These are phyloP conservation scores for Suhomyces ambrosiae DNA, from an alignment of 1,139 yeast species.

Conservation along the genomic window DNA sequence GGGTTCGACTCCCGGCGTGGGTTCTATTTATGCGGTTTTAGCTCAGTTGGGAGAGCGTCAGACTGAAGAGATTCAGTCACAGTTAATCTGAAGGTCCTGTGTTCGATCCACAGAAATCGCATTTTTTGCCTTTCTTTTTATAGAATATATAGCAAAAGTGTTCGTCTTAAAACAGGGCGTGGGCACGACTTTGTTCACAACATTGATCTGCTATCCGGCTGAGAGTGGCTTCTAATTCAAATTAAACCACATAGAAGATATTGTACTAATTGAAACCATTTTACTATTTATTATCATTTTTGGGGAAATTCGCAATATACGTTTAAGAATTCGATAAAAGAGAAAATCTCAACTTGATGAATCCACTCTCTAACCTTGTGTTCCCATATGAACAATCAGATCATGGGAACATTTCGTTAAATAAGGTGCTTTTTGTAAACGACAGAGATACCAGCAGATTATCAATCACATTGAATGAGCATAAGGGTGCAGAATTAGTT, in stretches of 20 bases:
- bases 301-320: background rate
- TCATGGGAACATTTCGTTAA: slow-evolving; percentile 22
- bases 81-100: slow-evolving; percentile 57
- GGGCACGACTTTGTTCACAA: background rate
- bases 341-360: slow-evolving; percentile 1
- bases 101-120: slow-evolving; percentile 52
- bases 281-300: background rate
- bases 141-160: background rate
- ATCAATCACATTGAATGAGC: slow-evolving; percentile 22
- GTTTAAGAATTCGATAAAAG: too few relatives aligned
- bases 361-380: slow-evolving; percentile 18
- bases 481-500: slow-evolving; percentile 21
- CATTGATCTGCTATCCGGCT: too few relatives aligned
- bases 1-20: slow-evolving; percentile 23
- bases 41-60: slow-evolving; percentile 94
- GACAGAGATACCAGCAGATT: slow-evolving; percentile 24
- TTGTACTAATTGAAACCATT: too few relatives aligned
- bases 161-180: background rate
- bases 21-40: slow-evolving; percentile 47
- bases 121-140: slow-evolving; percentile 10
- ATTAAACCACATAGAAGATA: too few relatives aligned
- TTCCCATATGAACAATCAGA: slow-evolving; percentile 30
- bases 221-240: too few relatives aligned
- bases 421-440: slow-evolving; percentile 28
- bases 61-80: slow-evolving; percentile 62